Evolutionary conservation across 2,329 filamentous ascomycete species (phyloP), one percentile per base, ranked within the genome.

Genomic region (Colletotrichum costaricense): DNA sequence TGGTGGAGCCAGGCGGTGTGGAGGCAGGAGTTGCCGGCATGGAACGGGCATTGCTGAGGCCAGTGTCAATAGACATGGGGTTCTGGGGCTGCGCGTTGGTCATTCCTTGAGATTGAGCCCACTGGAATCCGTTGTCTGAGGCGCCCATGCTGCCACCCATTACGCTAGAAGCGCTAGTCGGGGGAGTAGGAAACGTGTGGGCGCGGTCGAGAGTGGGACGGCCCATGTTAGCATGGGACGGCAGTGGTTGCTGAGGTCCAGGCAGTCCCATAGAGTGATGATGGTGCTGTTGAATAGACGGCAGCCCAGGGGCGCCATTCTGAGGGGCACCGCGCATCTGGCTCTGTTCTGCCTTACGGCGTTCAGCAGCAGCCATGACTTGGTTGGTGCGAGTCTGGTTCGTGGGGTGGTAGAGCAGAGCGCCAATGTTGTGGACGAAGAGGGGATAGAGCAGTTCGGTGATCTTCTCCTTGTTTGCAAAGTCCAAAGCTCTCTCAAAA

Each of bases 391-490:
- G 89, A 76, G 86, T 93, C 80, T 95, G 93, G 81, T 98, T 98
- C 54, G 94, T 93, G 0, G 97, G 96, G 81, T 98, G 96, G 83
- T 98, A 98, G 63, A 98, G 89, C 76, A 98, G 88, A 71, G 95
- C 93, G 73, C 95, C 95, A 81, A 98, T 98, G 84, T 98, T 97
- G 84, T 98, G 95, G 52, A 98, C 97, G 82, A 99, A 99, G 62
- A 99, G 88, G 65, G 97, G 97, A 82, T 98, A 99, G 67, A 98
- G 86, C 60, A 95, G 87, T 84, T 98, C 96, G 0, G 97, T 98
- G 76, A 98, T 99, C 86, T 98, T 98, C 84, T 99, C 97, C 88
- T 98, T 98, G 87, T 99, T 99, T 76, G 97, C 97, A 81, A 99
- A 98, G 79, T 98, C 97, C 67, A 99, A 86, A n/a, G 97, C 97